These are phyloP conservation scores for Spiraea crenata DNA, from an alignment of 331 rosid genomes.

Conservation along the genomic window DNA sequence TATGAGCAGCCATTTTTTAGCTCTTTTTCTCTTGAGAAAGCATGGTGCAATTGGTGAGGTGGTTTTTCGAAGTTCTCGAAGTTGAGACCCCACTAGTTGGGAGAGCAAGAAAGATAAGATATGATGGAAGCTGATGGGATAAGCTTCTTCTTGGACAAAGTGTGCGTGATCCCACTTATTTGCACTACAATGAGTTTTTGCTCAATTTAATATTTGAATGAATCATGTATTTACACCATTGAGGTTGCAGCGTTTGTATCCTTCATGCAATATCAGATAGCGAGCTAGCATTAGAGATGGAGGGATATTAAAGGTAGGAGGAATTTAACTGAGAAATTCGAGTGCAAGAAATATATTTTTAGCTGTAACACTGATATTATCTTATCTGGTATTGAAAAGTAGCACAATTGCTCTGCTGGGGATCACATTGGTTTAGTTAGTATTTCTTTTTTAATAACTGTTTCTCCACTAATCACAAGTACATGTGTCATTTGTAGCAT, in stretches of 20 bases:
- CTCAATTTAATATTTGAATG: conserved; percentile 11
- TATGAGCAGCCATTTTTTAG: not conserved
- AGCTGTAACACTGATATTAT: not conserved
- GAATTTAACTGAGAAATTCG: not conserved
- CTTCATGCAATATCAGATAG: no score
- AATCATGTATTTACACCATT: not conserved
- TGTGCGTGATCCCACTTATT: conserved; percentile 51
- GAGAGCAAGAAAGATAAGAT: conserved; percentile 54
- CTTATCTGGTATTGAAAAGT: conserved; percentile 4
- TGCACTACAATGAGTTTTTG: conserved; percentile 18
- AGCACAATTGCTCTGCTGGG: conserved; percentile 1
- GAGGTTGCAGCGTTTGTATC: not conserved
- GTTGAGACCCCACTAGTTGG: conserved; percentile 58
- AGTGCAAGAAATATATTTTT: not conserved
- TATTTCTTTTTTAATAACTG: not conserved
- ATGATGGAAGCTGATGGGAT: conserved; percentile 52
- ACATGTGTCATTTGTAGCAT: not conserved
- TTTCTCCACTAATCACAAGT: no score
- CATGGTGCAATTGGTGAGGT: conserved; percentile 30
- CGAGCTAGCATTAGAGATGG: no score
- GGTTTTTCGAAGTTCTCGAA: conserved; percentile 48
- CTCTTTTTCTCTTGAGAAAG: not conserved
- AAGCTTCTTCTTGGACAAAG: conserved; percentile 57
- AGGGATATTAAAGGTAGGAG: no score
- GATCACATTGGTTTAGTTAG: conserved; percentile 1